phyloP scores from a whole-genome alignment of 495 filamentous ascomycete genomes.

The Penicillium cinerascens region DNA sequence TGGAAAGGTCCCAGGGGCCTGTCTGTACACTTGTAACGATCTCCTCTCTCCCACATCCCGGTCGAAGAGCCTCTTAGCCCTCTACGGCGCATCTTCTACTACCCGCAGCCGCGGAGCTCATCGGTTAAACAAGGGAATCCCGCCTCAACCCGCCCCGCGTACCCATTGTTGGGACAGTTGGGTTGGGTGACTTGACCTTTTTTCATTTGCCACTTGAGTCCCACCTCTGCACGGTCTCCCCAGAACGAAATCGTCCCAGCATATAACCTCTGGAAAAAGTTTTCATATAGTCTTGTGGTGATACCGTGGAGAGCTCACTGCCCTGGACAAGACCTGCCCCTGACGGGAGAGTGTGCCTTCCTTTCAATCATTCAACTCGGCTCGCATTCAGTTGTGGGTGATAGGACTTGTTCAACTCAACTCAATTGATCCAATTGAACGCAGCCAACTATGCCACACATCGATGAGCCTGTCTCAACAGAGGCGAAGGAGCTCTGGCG shows the following conservation, averaged over 20 bases:
- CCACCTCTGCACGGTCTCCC: conserved; percentile 8
- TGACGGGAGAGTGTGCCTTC: neutral
- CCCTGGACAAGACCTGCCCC: neutral
- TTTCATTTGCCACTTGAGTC: conserved; percentile 9
- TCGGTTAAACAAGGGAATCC: conserved; percentile 14
- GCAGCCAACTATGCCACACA: conserved; percentile 21
- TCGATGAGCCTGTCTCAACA: conserved; percentile 20
- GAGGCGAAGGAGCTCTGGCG: conserved; percentile 60
- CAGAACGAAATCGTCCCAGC: neutral
- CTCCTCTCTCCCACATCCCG: too few species aligned
- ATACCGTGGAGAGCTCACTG: neutral
- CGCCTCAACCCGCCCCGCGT: conserved; percentile 17
- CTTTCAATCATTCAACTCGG: neutral
- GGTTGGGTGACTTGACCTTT: conserved; percentile 4
- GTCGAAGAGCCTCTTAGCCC: too few species aligned
- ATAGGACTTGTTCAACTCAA: neutral
- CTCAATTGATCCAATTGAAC: neutral
- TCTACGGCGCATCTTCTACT: neutral
- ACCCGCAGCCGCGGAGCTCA: conserved; percentile 21
- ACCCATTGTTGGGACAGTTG: conserved; percentile 16
- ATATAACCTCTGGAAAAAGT: conserved; percentile 1
- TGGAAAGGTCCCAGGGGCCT: too few species aligned
- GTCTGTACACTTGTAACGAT: too few species aligned
- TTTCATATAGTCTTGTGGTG: neutral
- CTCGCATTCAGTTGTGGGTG: neutral